Evolutionary conservation across 1,284 basidiomycete species (phyloP), one percentile per base, ranked within the genome.

Genomic region (Mycosarcoma maydis): DNA sequence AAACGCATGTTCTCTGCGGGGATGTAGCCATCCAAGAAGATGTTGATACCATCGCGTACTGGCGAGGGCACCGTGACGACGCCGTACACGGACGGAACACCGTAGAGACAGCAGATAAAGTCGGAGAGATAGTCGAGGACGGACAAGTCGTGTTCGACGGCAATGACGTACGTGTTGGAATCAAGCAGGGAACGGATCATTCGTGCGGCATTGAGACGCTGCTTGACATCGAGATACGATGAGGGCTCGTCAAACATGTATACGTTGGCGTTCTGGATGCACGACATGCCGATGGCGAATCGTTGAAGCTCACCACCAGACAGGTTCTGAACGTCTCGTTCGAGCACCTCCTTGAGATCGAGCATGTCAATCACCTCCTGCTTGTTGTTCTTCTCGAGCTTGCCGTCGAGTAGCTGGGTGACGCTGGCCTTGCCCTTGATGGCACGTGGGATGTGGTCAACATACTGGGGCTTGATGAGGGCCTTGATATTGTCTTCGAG

Each of bases 161-260:
- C 76, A 43, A 81, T 81, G 62, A 81, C 80, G 65, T 81, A 81
- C 39, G 80, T 80, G 53, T 75, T 53, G 32, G 80, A 37, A 47
- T 81, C 77, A 42, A 81, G 72, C 14, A 81, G 70, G 3, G 76
- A 70, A 13, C 80, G 77, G 48, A 81, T 81, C 48, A 78, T 73
- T 30, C 74, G 62, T 17, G 80, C 80, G 17, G 77, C 80, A 39
- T 81, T 81, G 41, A 81, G 68, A 78, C 80, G 78, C 66, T 81
- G 80, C 72, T 81, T 81, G 42, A 81, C 80, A 46, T 81, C 80
- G 50, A 81, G 72, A 50, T 81, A 81, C 16, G 77, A 79, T 27
- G 80, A 81, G 22, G 80, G 80, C 60, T 81, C 80, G 64, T 81
- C 80, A 36, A 81, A 81, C 80, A 81, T 81, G 76, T 81, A 81